Evolutionary conservation across 2,329 filamentous ascomycete genomes (phyloP), one percentile per base, ranked within the genome.

Genomic region (Drechslerella coelobrocha): DNA sequence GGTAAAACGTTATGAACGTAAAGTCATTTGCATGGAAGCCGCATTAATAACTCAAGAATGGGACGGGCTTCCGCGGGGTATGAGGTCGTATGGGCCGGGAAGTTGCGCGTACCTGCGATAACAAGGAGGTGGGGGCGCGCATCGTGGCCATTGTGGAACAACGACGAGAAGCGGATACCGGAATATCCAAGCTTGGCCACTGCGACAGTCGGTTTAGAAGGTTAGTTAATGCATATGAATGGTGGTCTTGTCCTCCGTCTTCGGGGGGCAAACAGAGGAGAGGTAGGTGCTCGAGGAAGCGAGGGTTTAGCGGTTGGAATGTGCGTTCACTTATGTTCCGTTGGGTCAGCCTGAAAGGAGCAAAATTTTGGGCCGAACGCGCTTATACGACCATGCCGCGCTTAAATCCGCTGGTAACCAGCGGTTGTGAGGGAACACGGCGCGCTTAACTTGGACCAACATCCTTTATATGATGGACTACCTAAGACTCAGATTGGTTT

Each of bases 71-170:
- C 21, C 21, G 23, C 47, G 34, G 10, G 52, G 27, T 2, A 39
- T 37, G 34, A 39, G 27, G 26, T 26, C 21, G 14, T 27, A 26
- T 27, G 31, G 10, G 14, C 51, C 19, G 4, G 41, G 41, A 45
- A 21, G 41, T 45, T 10, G 37, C 51, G 17, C 23, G 29, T 37
- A 69, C 65, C 65, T 69, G 65, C 14, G 48, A 52, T 23, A 61
- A 47, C 26, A 59, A 56, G 2, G 41, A 57, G 34, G 45, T 43
- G 29, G 56, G 26, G 57, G 57, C 51, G 39, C 65, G 65, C 39
- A 59, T 14, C 10, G 65, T 27, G 26, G 51, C 47, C 65, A 69
- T 65, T 37, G 37, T 57, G 24, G 24, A 9, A 26, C 60, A 17
- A 45, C 41, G 41, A 10, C 34, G 41, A 3, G 41, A 19, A 5